A percentile compares a stretch with the other conserved stretches of the same genome.
Conservation (phyloP, 371 early-diverging fungal species). For the Vairimorpha apis region DNA sequence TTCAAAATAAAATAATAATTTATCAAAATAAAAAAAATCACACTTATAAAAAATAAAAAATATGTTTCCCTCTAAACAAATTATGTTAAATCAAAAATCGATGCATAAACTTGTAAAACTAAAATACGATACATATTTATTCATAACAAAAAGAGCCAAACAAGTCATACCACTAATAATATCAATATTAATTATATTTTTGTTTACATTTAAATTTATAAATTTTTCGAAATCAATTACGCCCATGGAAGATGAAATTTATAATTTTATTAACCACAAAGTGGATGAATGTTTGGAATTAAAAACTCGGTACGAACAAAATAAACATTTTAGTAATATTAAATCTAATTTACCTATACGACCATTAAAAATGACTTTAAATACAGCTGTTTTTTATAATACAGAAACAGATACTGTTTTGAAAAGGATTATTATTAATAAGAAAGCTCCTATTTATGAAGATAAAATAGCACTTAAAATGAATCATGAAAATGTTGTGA, state of each 20-base stretch:
- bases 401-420: slow-evolving; percentile 43
- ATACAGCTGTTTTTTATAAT: slow-evolving; percentile 56
- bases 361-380: slow-evolving; percentile 59
- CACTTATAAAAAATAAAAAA: no score
- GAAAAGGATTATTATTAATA: slow-evolving; percentile 60
- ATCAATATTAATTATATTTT: no score
- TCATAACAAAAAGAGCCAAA: no score
- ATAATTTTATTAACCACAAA: slow-evolving; percentile 47
- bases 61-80: no score
- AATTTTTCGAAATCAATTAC: no score
- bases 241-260: slow-evolving; percentile 31
- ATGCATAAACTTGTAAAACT: no score
- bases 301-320: slow-evolving; percentile 51
- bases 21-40: no score
- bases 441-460: slow-evolving; percentile 51
- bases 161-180: no score
- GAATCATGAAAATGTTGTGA: slow-evolving; percentile 47
- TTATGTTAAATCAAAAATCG: no score
- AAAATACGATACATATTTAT: no score
- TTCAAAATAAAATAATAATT: no score
- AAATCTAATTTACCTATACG: slow-evolving; percentile 40
- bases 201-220: no score
- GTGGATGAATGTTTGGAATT: slow-evolving; percentile 50
- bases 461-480: slow-evolving; percentile 51
- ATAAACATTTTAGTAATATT: slow-evolving; percentile 48